Conservation (phyloP, 164 flowering plant genomes). For the Tinospora cordifolia region DNA sequence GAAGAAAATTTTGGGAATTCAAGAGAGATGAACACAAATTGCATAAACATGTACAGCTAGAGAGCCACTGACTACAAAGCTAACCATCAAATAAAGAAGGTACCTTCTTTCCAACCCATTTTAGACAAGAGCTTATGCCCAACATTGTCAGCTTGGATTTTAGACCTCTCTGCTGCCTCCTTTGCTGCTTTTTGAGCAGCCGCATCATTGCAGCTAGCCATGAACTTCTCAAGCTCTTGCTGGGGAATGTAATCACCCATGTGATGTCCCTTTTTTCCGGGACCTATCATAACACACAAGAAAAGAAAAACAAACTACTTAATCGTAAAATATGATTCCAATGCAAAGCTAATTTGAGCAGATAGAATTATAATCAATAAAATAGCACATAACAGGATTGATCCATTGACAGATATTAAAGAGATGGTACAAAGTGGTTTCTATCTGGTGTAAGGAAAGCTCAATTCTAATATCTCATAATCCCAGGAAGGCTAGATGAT, state of each 20-base stretch:
- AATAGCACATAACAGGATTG: background rate
- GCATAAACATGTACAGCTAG: background rate
- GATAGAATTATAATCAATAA: background rate
- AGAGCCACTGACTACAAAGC: background rate
- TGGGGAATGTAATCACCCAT: slow-evolving; percentile 97
- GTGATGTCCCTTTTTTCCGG: slow-evolving; percentile 78
- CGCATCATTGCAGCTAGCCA: slow-evolving; percentile 74
- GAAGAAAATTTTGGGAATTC: background rate
- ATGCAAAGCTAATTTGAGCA: background rate
- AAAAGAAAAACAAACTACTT: background rate
- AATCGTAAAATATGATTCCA: background rate
- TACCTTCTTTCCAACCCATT: slow-evolving; percentile 99
- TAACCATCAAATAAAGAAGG: background rate
- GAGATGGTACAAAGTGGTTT: background rate
- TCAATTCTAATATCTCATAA: background rate
- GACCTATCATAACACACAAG: slow-evolving; percentile 16
- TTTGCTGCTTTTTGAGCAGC: slow-evolving; percentile 58
- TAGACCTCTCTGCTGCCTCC: slow-evolving; percentile 75
- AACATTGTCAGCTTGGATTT: slow-evolving; percentile 84
- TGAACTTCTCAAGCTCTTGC: slow-evolving; percentile 85
- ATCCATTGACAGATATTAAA: background rate
- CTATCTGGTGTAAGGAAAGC: background rate
- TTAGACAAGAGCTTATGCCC: slow-evolving; percentile 91
- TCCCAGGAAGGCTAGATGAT: background rate
- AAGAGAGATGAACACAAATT: background rate